Evolutionary conservation across 2,329 filamentous ascomycete species (phyloP), one percentile per base, ranked within the genome.

Genomic region (Colletotrichum sp.): DNA sequence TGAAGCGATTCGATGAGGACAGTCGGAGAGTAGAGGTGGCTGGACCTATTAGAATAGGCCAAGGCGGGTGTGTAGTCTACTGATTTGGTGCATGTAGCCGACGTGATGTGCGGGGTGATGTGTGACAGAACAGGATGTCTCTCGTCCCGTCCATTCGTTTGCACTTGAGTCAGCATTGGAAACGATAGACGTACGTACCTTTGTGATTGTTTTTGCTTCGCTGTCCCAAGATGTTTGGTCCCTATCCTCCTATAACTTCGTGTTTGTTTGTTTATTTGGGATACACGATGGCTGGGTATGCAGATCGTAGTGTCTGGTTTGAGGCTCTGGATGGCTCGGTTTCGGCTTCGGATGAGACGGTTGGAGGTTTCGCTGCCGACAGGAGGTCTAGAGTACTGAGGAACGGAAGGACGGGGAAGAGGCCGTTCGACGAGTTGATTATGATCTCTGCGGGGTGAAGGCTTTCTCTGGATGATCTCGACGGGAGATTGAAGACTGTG

Each of bases 51-150:
- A 57, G 7, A 8, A 32, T 4, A 52, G 34, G 69, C 69, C 63
- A 34, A 44, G 72, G 26, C 72, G 69, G 21, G 15, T 21, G 67
- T 24, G 72, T 34, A n/a, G 28, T 52, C 39, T 44, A 24, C 30
- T 62, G 57, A 34, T 18, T 8, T 64, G 26, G 18, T 18, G 63
- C 62, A 28, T 39, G 72, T 18, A 63, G 52, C 30, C 63, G 55
- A n/a, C 9, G 39, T 10, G 62, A 44, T 64, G 62, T n/a, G 62
- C 36, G 62, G 18, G 26, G 16, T 62, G 26, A 24, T 30, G 59
- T 16, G 44, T 49, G 44, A n/a, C 44, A 21, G 18, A 9, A 18
- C 36, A 39, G 39, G 9, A 8, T 49, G 5, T n/a, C 44, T 49
- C 39, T 21, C 9, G 18, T 49, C 5, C 18, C 32, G 44, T 52